Base-by-base conservation (phyloP, 176 grass and related monocot species). In the Juncus effusus region DNA sequence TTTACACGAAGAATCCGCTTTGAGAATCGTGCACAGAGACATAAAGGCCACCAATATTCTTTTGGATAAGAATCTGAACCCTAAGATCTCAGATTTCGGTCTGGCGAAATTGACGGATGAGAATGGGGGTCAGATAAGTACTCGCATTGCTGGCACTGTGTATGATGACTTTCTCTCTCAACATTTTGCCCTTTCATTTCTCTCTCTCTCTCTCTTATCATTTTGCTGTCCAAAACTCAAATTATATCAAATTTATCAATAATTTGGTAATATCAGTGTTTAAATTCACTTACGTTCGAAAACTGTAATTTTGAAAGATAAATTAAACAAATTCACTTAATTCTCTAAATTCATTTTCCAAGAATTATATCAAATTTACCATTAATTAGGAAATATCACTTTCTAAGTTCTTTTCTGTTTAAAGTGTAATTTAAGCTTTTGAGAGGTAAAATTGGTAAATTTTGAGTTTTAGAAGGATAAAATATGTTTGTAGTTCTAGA, bases 81-180 rank as follows among this genome's bases (percentile, higher is more conserved):
- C 91, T 13, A 96, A 96, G 80, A 96, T 96, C 77, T 96, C 87
- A 14, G 91, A 96, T 74, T 96, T 96, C 65, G 87, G 87, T 65
- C 79, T 96, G 75, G 91, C 91, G 10, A 96, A 86, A 78, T 61
- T 96, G 50, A 87, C 77, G 69, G 91, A 96, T 73, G 87, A 90
- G 40, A 79, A 72, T 61, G 81, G 76, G 51, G 81, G 76, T 4
- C 84, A 67, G 45, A 73, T 96, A 51, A 96, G 81, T 84, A 90
- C 91, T 70, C 79, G 76, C 6, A 76, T 90, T 40, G 91, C 87
- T 59, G 91, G 91, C 78, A 96, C 91, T 40, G 70, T 90, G 91
- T 96, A 84, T 90, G 77, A 28, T 28, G 19, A 28, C 40, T 70
- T 13, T 76, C 67, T 64, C 54, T 86, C 55, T 71, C 73, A 28